phyloP scores from a whole-genome alignment of 1,284 basidiomycete species.

The Fomitiporia mediterranea region DNA sequence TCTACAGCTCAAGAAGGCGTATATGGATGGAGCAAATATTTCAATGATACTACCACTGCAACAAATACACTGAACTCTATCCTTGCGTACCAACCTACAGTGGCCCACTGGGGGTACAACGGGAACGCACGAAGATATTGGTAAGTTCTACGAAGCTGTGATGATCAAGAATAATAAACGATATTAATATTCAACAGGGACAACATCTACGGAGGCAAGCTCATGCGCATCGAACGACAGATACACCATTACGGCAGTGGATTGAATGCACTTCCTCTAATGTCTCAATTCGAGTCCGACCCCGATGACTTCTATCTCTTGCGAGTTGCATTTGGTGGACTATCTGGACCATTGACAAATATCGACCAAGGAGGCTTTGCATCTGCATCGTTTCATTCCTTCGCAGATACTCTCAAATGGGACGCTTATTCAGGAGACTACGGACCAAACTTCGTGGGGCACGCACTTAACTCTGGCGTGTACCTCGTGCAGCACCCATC shows the following conservation, averaged over 20 bases:
- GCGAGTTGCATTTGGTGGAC: conserved; percentile 48
- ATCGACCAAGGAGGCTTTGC: conserved; percentile 55
- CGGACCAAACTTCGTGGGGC: conserved; percentile 56
- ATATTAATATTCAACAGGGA: conserved; percentile 36
- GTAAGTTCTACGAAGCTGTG: conserved; percentile 34
- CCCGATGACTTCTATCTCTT: conserved; percentile 50
- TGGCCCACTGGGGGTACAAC: conserved; percentile 60
- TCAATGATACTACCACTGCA: conserved; percentile 49
- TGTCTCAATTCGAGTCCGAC: conserved; percentile 43
- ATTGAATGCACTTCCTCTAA: conserved; percentile 51
- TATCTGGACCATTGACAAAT: conserved; percentile 49
- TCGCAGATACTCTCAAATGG: conserved; percentile 53
- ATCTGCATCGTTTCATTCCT: conserved; percentile 55
- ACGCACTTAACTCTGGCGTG: conserved; percentile 49
- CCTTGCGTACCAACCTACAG: conserved; percentile 51
- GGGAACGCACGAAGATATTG: conserved; percentile 57
- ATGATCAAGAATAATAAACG: not conserved
- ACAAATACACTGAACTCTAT: conserved; percentile 53
- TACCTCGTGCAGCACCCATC: conserved; percentile 50
- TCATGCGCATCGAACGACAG: conserved; percentile 52
- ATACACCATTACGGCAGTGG: conserved; percentile 60
- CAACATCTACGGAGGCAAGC: conserved; percentile 53
- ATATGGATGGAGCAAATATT: conserved; percentile 51
- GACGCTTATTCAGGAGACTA: conserved; percentile 59
- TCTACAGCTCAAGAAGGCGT: conserved; percentile 58